phyloP scores from a whole-genome alignment of 2,329 filamentous ascomycete genomes.

The Ophiostoma australiae region DNA sequence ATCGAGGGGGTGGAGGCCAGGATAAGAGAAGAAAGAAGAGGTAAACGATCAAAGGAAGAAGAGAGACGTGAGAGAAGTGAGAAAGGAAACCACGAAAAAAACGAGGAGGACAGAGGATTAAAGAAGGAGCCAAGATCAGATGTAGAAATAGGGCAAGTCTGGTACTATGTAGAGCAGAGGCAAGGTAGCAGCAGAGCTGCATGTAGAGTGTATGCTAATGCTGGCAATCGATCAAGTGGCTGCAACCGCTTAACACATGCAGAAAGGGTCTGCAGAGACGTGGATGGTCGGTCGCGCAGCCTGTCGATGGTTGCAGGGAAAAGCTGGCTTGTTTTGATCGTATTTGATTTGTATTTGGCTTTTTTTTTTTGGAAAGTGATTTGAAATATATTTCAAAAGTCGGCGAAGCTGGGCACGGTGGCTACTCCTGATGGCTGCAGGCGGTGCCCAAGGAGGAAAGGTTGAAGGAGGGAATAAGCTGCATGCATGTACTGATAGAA shows the following conservation, averaged over 20 bases:
- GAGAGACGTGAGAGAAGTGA: neutral
- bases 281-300: neutral
- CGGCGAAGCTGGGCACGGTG: neutral
- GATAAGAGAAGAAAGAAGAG: neutral
- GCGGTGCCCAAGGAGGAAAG: constrained; percentile 15
- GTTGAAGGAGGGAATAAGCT: neutral
- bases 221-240: constrained; percentile 8
- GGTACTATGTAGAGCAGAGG: constrained; percentile 16
- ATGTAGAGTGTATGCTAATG: constrained; percentile 4
- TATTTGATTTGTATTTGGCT: neutral
- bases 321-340: too few relatives aligned
- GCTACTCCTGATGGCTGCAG: constrained; percentile 23
- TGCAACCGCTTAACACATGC: constrained; percentile 10
- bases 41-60: neutral
- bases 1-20: neutral
- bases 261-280: neutral
- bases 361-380: neutral
- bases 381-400: neutral
- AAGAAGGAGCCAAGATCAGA: neutral
- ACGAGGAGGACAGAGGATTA: neutral
- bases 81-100: neutral
- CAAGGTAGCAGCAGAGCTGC: constrained; percentile 15
- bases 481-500: neutral
- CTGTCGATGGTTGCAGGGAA: neutral
- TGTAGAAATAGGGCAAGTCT: constrained; percentile 11